Evolutionary conservation across 139 green algal species (phyloP).

Genomic region (Chlamydomonas asymmetrica): DNA sequence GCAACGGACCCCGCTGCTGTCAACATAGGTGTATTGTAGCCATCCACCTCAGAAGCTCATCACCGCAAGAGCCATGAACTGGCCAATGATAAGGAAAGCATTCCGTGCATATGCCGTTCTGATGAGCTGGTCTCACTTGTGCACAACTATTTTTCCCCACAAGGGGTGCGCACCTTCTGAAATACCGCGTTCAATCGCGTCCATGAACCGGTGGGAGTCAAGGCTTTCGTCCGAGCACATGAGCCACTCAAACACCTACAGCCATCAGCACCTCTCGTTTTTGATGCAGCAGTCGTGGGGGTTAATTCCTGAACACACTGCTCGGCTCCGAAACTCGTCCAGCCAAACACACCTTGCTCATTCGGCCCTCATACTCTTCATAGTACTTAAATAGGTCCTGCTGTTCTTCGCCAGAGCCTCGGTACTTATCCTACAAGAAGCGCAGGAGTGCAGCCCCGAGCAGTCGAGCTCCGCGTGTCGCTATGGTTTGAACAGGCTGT

Average conservation of each 20-base stretch:
- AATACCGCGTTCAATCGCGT: slow-evolving; percentile 73
- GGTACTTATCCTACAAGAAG: slow-evolving; percentile 63
- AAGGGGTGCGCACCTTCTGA: too few species aligned
- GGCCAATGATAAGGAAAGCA: too few species aligned
- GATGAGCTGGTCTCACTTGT: too few species aligned
- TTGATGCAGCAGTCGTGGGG: background rate
- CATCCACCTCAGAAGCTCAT: too few species aligned
- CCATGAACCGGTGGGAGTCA: slow-evolving; percentile 85
- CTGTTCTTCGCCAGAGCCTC: slow-evolving; percentile 75
- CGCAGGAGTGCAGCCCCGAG: too few species aligned
- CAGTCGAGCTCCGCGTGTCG: too few species aligned
- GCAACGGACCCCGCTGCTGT: too few species aligned
- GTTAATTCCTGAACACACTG: too few species aligned
- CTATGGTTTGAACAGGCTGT: background rate
- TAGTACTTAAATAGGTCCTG: slow-evolving; percentile 80
- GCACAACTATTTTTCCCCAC: too few species aligned
- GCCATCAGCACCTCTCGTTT: background rate
- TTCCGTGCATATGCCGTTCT: too few species aligned
- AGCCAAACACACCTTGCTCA: slow-evolving; percentile 53
- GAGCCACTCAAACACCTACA: slow-evolving; percentile 77
- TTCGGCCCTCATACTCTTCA: slow-evolving; percentile 74
- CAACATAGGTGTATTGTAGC: too few species aligned
- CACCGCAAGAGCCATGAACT: too few species aligned
- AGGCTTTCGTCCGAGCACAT: slow-evolving; percentile 75
- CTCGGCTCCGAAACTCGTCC: background rate